A percentile compares a stretch with the other conserved stretches of the same genome.
Evolutionary conservation across 495 filamentous ascomycete species (phyloP).

Genomic region (Talaromyces proteolyticus): DNA sequence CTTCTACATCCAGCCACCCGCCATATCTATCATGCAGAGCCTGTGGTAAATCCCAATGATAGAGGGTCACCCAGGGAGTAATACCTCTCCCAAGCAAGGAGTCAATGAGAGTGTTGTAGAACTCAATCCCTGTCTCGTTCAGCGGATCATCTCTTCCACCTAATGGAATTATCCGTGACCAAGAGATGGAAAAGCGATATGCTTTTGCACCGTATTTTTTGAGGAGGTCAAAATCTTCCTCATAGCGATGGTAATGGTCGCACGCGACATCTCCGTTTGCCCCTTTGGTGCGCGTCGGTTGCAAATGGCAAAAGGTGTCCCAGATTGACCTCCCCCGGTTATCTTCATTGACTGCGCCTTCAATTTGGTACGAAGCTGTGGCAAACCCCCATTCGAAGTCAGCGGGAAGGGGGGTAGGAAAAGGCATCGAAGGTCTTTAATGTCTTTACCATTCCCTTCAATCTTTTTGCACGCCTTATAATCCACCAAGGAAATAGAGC

Average conservation of each 20-base stretch:
- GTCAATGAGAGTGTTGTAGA: slow-evolving; percentile 4
- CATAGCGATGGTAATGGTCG: slow-evolving; percentile 2
- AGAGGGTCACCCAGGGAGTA: not conserved
- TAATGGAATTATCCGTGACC: slow-evolving; percentile 1
- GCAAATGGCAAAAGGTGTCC: slow-evolving; percentile 22
- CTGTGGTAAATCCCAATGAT: slow-evolving; percentile 3
- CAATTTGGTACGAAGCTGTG: slow-evolving; percentile 30
- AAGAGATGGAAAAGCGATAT: slow-evolving; percentile 2
- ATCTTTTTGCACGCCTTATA: no score
- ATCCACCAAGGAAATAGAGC: no score
- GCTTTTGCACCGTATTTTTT: not conserved
- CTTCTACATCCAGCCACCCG: slow-evolving; percentile 1
- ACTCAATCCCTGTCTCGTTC: slow-evolving; percentile 2
- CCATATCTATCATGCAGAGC: slow-evolving; percentile 1
- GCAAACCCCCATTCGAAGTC: slow-evolving; percentile 38
- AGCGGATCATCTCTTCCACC: not conserved
- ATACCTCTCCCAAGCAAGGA: not conserved
- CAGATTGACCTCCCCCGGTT: slow-evolving; percentile 28
- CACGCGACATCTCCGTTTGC: slow-evolving; percentile 4
- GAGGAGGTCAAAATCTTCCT: slow-evolving; percentile 3
- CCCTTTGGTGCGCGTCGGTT: slow-evolving; percentile 1
- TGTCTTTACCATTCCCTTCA: no score
- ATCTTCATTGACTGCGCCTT: slow-evolving; percentile 25
- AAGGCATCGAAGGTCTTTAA: not conserved
- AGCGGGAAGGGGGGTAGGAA: slow-evolving; percentile 11